Evolutionary conservation across 2,329 filamentous ascomycete species (phyloP).

Genomic region (Aspergillus oerlinghausenensis): DNA sequence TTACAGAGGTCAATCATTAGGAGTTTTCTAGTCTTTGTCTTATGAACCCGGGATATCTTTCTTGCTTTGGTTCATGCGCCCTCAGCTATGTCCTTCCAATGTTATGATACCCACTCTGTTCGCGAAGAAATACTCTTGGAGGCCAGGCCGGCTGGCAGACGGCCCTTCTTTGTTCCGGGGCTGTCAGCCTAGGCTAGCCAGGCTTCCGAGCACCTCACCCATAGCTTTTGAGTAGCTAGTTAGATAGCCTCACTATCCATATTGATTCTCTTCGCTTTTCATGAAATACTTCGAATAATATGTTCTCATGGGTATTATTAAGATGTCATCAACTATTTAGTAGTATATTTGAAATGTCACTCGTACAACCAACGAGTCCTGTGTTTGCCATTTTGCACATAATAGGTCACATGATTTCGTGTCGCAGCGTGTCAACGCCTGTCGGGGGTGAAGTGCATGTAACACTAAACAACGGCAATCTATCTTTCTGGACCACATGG

Average conservation of each 20-base stretch:
- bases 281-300: not conserved
- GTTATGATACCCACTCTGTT: not conserved
- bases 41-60: not conserved
- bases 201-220: too few species aligned
- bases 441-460: not conserved
- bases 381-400: not conserved
- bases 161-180: too few species aligned
- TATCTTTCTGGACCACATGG: constrained; percentile 38
- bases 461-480: not conserved
- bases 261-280: too few species aligned
- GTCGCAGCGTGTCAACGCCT: constrained; percentile 5
- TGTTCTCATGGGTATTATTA: not conserved
- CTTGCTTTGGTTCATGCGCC: not conserved
- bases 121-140: not conserved
- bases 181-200: too few species aligned
- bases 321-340: too few species aligned
- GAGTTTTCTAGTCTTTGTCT: not conserved
- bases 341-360: not conserved
- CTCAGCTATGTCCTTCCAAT: not conserved
- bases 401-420: constrained; percentile 8
- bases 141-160: too few species aligned
- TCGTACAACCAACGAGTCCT: not conserved
- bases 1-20: not conserved
- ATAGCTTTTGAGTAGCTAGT: too few species aligned
- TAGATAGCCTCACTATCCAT: too few species aligned